Evolutionary conservation across 371 early-diverging fungal species (phyloP), one percentile per base, ranked within the genome.

Genomic region (Mortierella sp.): DNA sequence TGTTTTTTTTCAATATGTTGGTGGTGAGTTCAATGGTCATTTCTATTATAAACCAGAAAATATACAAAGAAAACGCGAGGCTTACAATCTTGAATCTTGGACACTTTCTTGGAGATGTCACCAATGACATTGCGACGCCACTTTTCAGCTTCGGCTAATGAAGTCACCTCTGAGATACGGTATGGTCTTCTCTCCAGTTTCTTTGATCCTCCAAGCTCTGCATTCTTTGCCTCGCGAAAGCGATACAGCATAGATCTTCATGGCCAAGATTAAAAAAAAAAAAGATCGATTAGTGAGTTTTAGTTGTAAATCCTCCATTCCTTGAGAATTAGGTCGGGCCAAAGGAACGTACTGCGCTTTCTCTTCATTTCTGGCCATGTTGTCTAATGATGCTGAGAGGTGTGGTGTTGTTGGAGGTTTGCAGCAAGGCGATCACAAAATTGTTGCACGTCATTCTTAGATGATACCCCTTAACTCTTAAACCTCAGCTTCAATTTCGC

Each of bases 311-410:
- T 57, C 10, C 28, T 23, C 1, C 40, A 43, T 29, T 10, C n/a
- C n/a, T n/a, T n/a, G n/a, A n/a, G 40, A 12, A 23, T 59, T 29
- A 51, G 23, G 15, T 29, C 15, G 10, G 61, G 2, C 4, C 9
- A n/a, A 51, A 34, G 56, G 34, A 9, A 62, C 84, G 69, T 86
- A 88, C 91, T 98, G 96, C 28, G 97, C 97, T 83, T 98, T 98
- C 75, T 98, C 98, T 87, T 97, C 94, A 86, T 97, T 97, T 84
- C 97, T 93, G 35, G 98, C 98, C 98, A 79, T 80, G 65, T 32
- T 58, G 80, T 45, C 43, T n/a, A 68, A 15, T n/a, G 28, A n/a
- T 19, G 55, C 12, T 29, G n/a, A 51, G 53, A 31, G 34, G 42
- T 66, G 49, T 23, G 49, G 31, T 12, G 51, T 28, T 31, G 17